Conservation (phyloP, 768 basidiomycete genomes). For the Phylloporus arenicola region DNA sequence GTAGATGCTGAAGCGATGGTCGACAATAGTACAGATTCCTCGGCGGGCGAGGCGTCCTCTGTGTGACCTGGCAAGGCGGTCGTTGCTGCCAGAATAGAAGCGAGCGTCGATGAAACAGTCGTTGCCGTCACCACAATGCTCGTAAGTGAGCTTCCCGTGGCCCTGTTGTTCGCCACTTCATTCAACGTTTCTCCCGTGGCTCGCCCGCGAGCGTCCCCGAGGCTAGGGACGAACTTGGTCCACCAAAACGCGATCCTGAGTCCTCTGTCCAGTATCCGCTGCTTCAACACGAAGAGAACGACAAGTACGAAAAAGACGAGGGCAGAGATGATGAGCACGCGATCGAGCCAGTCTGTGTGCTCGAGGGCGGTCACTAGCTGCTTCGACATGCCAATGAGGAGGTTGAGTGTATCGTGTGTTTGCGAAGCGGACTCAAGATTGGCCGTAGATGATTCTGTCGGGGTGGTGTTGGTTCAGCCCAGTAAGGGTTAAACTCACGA, state of each 20-base stretch:
- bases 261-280: constrained; percentile 76
- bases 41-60: not conserved
- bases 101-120: constrained; percentile 6
- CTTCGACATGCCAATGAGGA: constrained; percentile 72
- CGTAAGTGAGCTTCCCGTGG: not conserved
- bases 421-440: constrained; percentile 69
- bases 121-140: constrained; percentile 6
- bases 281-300: constrained; percentile 82
- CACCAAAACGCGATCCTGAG: constrained; percentile 83
- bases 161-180: constrained; percentile 1
- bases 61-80: not conserved
- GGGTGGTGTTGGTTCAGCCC: not conserved
- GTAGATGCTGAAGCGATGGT: not conserved
- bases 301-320: constrained; percentile 81
- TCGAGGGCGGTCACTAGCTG: constrained; percentile 84
- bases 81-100: constrained; percentile 7
- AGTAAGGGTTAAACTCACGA: constrained; percentile 9
- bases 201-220: constrained; percentile 3
- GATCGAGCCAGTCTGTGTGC: constrained; percentile 88
- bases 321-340: constrained; percentile 74
- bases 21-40: constrained; percentile 2
- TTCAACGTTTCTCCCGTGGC: constrained; percentile 2
- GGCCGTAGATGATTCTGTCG: constrained; percentile 69
- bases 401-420: constrained; percentile 70
- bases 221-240: constrained; percentile 63